Evolutionary conservation across 2,329 filamentous ascomycete genomes (phyloP), one percentile per base, ranked within the genome.

Genomic region (Didymella pomorum): DNA sequence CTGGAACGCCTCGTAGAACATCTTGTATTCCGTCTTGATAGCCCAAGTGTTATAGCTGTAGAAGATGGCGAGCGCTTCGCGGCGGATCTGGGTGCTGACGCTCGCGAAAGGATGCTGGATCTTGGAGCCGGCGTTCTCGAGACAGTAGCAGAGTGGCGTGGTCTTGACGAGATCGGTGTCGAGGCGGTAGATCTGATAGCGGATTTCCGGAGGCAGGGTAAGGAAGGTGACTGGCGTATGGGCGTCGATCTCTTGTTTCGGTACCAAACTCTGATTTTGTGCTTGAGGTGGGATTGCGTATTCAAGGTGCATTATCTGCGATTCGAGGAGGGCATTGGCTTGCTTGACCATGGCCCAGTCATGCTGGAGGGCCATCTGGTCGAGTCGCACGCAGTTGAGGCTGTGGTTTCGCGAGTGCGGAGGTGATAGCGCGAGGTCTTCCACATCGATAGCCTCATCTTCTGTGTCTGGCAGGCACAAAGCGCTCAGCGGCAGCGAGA

Each of bases 21-120:
- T 73, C 10, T 68, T 67, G 62, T 75, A 76, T 58, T 78, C 76
- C 16, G 76, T 71, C 56, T 77, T 77, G 65, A 77, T 72, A 54
- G 73, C 67, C 76, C 76, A 78, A 2, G 69, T 73, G 52, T 78
- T 78, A 63, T 77, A 74, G 65, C 70, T 71, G 68, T 78, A 77
- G 71, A 77, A 78, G 35, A 78, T 73, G 53, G 74, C 71, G 35
- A 77, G 74, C 18, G 73, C 69, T 64, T 78, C 76, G 46, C 68
- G 60, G 48, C 76, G 75, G 42, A 78, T 67, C 18, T 71, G 71
- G 6, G 68, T 70, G 25, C 68, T 73, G 48, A 77, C 73, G 28
- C 70, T 68, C 47, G 74, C 74, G 35, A 78, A 71, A 7, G 74
- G 70, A 57, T 78, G 76, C 53, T 76, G 74, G 58, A 74, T 74